Percentiles rank a stretch among this genome's conserved stretches.
Conservation (phyloP, 2,329 filamentous ascomycete genomes). For the Amylocarpus encephaloides region DNA sequence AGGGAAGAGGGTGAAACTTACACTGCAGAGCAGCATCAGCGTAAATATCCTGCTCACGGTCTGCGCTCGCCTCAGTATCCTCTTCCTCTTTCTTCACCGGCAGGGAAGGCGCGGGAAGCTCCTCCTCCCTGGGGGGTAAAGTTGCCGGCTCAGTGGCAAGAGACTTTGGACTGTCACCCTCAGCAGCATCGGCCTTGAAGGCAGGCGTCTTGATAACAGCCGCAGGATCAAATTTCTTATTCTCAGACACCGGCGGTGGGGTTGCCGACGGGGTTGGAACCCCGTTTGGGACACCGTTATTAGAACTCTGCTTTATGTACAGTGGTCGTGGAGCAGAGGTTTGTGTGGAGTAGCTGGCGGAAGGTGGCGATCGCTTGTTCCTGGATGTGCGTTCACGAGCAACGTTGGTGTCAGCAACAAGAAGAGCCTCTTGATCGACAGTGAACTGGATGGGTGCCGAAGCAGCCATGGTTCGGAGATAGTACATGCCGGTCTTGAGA, state of each 20-base stretch:
- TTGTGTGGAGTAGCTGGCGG: slow-evolving; percentile 37
- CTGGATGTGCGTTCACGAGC: slow-evolving; percentile 58
- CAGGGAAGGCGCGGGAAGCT: slow-evolving; percentile 52
- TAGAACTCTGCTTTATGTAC: slow-evolving; percentile 50
- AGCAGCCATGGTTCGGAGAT: slow-evolving; percentile 94
- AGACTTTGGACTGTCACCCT: slow-evolving; percentile 73
- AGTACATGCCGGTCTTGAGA: slow-evolving; percentile 99
- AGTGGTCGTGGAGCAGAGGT: slow-evolving; percentile 62
- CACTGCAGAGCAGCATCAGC: slow-evolving; percentile 86
- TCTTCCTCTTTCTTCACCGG: slow-evolving; percentile 59
- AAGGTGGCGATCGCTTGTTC: slow-evolving; percentile 57
- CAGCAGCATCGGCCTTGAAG: slow-evolving; percentile 71
- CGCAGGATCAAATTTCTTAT: slow-evolving; percentile 33
- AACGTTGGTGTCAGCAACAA: slow-evolving; percentile 75
- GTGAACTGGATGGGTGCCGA: slow-evolving; percentile 98
- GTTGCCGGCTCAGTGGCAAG: slow-evolving; percentile 63
- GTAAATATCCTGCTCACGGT: slow-evolving; percentile 87
- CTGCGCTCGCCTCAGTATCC: slow-evolving; percentile 62
- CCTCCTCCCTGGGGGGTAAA: slow-evolving; percentile 56
- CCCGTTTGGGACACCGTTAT: slow-evolving; percentile 44
- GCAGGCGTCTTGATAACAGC: slow-evolving; percentile 54
- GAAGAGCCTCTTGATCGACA: slow-evolving; percentile 91
- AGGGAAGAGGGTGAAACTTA: slow-evolving; percentile 40
- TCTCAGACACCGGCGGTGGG: slow-evolving; percentile 49
- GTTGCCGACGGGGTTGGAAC: slow-evolving; percentile 64